Percentiles rank a stretch among this genome's conserved stretches.
These are phyloP conservation scores for Rhizopogon rudus DNA, from an alignment of 768 basidiomycete genomes.

Conservation along the genomic window DNA sequence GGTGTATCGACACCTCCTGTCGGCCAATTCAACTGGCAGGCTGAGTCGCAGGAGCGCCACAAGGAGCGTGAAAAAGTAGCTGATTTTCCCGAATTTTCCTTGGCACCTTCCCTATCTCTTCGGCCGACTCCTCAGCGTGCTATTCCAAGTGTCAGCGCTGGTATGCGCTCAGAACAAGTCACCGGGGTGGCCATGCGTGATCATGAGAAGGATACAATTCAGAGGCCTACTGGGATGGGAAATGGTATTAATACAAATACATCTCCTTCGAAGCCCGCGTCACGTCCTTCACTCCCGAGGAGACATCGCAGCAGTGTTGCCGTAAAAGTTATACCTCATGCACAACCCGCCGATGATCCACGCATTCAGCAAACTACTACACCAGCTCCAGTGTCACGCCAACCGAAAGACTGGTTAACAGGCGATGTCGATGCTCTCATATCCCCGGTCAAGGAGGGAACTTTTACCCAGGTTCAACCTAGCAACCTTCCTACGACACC, in stretches of 20 bases:
- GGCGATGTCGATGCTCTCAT: slow-evolving; percentile 48
- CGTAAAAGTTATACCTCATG: slow-evolving; percentile 32
- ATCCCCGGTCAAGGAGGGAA: slow-evolving; percentile 15
- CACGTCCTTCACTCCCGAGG: slow-evolving; percentile 41
- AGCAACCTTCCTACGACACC: slow-evolving; percentile 31
- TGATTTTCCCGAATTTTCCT: slow-evolving; percentile 17
- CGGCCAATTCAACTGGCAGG: slow-evolving; percentile 11
- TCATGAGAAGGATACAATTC: slow-evolving; percentile 9
- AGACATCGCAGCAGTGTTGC: slow-evolving; percentile 45
- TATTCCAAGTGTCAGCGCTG: slow-evolving; percentile 15
- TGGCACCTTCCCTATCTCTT: slow-evolving; percentile 16
- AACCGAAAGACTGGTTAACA: slow-evolving; percentile 68
- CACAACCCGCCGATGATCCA: slow-evolving; percentile 11
- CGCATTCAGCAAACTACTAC: slow-evolving; percentile 11
- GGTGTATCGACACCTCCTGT: slow-evolving; percentile 18
- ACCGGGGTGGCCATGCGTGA: slow-evolving; percentile 52
- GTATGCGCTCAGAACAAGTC: slow-evolving; percentile 51
- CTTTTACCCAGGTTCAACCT: slow-evolving; percentile 4
- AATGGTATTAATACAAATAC: slow-evolving; percentile 10
- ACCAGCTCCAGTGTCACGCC: slow-evolving; percentile 16
- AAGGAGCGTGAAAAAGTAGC: slow-evolving; percentile 12
- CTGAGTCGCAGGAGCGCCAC: slow-evolving; percentile 4
- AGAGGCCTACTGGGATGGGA: slow-evolving; percentile 7
- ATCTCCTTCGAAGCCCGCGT: slow-evolving; percentile 12
- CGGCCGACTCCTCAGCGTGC: slow-evolving; percentile 18